phyloP scores from a whole-genome alignment of 495 filamentous ascomycete species.

The Tuber brumale region DNA sequence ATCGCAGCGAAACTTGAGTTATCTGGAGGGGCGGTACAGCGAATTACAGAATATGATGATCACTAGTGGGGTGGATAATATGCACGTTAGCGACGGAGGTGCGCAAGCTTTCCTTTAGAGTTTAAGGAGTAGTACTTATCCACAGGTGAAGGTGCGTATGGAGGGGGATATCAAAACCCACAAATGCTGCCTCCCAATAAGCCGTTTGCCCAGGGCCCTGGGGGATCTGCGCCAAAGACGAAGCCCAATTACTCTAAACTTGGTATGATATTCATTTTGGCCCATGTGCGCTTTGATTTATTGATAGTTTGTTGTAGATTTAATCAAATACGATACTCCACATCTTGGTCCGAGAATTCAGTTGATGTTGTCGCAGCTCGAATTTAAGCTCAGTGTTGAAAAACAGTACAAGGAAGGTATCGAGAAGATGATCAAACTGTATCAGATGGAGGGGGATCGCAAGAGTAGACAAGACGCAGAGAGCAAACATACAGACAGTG shows the following conservation, averaged over 20 bases:
- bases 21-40: constrained; percentile 81
- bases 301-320: constrained; percentile 54
- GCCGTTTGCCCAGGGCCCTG: constrained; percentile 66
- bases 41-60: constrained; percentile 78
- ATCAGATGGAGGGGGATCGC: constrained; percentile 95
- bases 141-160: constrained; percentile 30
- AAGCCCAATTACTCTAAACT: constrained; percentile 92
- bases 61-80: constrained; percentile 52
- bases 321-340: constrained; percentile 97
- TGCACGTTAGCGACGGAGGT: constrained; percentile 50
- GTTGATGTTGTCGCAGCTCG: constrained; percentile 96
- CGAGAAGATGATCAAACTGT: constrained; percentile 98
- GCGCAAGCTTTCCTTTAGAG: constrained; percentile 53
- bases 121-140: constrained; percentile 40
- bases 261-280: constrained; percentile 53
- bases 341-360: constrained; percentile 96
- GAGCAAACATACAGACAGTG: constrained; percentile 81
- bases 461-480: constrained; percentile 92
- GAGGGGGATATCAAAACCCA: constrained; percentile 44
- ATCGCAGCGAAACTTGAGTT: constrained; percentile 83
- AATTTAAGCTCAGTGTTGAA: constrained; percentile 98
- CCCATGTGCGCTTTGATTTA: constrained; percentile 19
- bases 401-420: constrained; percentile 99
- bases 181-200: constrained; percentile 76
- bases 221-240: constrained; percentile 52